Percentiles rank a stretch among this genome's conserved stretches.
These are phyloP conservation scores for Osmanthus fragrans DNA, from an alignment of 257 asterid species.

Conservation along the genomic window DNA sequence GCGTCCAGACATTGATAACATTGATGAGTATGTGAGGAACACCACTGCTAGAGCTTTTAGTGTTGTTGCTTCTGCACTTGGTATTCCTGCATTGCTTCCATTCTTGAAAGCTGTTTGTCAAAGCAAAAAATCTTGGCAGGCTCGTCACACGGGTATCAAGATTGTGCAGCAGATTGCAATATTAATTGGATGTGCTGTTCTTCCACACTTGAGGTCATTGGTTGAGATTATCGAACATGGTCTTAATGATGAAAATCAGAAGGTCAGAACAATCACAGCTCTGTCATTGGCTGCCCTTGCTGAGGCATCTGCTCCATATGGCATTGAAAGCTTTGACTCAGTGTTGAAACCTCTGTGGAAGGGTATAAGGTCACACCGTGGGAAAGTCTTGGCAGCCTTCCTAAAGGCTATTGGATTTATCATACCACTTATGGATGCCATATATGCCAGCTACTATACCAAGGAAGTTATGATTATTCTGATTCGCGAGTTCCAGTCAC, in stretches of 20 bases:
- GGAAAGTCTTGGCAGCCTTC: slow-evolving; percentile 93
- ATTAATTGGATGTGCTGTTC: slow-evolving; percentile 87
- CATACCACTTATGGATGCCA: slow-evolving; percentile 95
- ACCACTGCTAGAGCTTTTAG: slow-evolving; percentile 95
- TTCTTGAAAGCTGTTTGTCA: slow-evolving; percentile 93
- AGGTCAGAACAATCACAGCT: slow-evolving; percentile 86
- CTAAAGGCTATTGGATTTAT: slow-evolving; percentile 88
- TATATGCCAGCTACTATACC: slow-evolving; percentile 87
- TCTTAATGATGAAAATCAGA: slow-evolving; percentile 90
- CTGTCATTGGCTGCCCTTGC: slow-evolving; percentile 94
- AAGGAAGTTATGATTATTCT: slow-evolving; percentile 89
- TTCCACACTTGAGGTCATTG: slow-evolving; percentile 84
- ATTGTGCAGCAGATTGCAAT: slow-evolving; percentile 96
- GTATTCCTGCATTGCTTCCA: slow-evolving; percentile 84
- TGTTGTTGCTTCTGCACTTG: slow-evolving; percentile 95
- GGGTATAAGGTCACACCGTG: slow-evolving; percentile 92
- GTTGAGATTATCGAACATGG: slow-evolving; percentile 94
- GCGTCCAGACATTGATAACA: slow-evolving; percentile 96
- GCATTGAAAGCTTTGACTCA: slow-evolving; percentile 90
- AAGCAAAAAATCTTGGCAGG: slow-evolving; percentile 98
- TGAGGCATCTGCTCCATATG: slow-evolving; percentile 93
- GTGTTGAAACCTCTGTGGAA: slow-evolving; percentile 92
- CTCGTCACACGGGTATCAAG: slow-evolving; percentile 97
- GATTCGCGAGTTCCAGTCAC: slow-evolving; percentile 91
- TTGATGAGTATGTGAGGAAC: slow-evolving; percentile 88